Conservation (phyloP, 495 filamentous ascomycete species). For the Rhypophila decipiens region DNA sequence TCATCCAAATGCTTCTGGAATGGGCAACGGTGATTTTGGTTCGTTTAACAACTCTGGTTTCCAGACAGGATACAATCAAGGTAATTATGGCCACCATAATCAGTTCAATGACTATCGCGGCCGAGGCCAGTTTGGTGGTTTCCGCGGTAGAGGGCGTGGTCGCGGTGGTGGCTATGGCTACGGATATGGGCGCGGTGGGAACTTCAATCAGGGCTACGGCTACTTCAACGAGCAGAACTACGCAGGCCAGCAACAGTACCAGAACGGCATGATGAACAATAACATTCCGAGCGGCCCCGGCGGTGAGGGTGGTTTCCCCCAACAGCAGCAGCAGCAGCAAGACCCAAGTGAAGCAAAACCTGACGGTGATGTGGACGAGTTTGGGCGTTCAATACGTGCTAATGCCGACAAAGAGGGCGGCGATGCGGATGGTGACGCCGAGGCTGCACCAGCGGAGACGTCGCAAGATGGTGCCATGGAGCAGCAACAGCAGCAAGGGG, state of each 20-base stretch:
- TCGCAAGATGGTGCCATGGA: slow-evolving; percentile 23
- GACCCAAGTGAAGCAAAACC: slow-evolving; percentile 12
- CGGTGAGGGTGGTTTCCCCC: slow-evolving; percentile 6
- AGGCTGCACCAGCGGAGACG: background rate
- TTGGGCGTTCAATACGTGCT: slow-evolving; percentile 41
- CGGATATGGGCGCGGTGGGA: slow-evolving; percentile 42
- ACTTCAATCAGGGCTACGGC: slow-evolving; percentile 28
- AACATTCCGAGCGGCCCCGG: slow-evolving; percentile 9
- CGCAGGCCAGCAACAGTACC: slow-evolving; percentile 12
- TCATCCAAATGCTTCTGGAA: slow-evolving; percentile 67
- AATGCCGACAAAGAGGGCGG: slow-evolving; percentile 11
- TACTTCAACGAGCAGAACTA: slow-evolving; percentile 24
- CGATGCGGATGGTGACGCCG: slow-evolving; percentile 3
- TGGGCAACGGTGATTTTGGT: slow-evolving; percentile 75
- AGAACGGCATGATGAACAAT: slow-evolving; percentile 7
- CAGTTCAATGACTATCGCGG: slow-evolving; percentile 59
- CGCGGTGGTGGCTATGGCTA: slow-evolving; percentile 50
- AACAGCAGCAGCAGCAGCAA: too few relatives aligned
- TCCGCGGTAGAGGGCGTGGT: slow-evolving; percentile 59
- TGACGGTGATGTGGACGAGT: slow-evolving; percentile 43
- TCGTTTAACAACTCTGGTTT: slow-evolving; percentile 72
- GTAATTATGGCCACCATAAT: slow-evolving; percentile 54
- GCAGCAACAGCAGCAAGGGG: slow-evolving; percentile 20
- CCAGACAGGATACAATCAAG: slow-evolving; percentile 51
- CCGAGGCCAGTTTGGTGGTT: slow-evolving; percentile 40